Evolutionary conservation across 73 alveolate genomes (phyloP), one percentile per base, ranked within the genome.

Genomic region (Paramecium primaurelia): DNA sequence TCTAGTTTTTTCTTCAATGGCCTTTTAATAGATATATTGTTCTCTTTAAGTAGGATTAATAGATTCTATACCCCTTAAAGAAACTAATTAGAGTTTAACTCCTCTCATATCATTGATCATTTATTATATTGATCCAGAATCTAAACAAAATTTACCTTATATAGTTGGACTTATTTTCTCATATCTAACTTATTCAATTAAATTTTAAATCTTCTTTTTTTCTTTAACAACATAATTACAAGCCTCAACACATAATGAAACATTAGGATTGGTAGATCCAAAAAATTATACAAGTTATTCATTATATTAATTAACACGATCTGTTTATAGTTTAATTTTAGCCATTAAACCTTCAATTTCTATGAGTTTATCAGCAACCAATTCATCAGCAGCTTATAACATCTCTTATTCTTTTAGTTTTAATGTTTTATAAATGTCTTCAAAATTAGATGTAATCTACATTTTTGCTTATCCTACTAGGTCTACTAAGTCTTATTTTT

Each of bases 61-160:
- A 14, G 94, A 58, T 89, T 89, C 94, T 16, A 89, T 64, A 16
- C 94, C 94, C 58, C 88, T 69, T 60, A 89, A 47, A 11, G 92
- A 47, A 8, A 89, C 71, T 1, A 89, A 20, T 45, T 40, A 59
- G 1, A 89, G 20, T 32, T 89, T 89, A 4, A 89, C 92, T 89
- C 92, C 71, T 40, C 88, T 89, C 25, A 89, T 89, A 18, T 77
- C 86, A 45, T 73, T 83, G 12, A 89, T 89, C 86, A 71, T 77
- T 44, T 77, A 73, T 77, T 71, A 44, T 6, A 89, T 64, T 9
- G 94, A 42, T 6, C 59, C 58, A 18, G 90, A 58, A 71, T 89
- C 94, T 20, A 89, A 89, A 47, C 88, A 89, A 71, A 89, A 89
- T 47, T 89, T 60, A 1, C 88, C 58, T 22, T 89, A 89, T 58